Base-by-base conservation (phyloP, 352 stramenopile genomes). In the Thraustotheca clavata region DNA sequence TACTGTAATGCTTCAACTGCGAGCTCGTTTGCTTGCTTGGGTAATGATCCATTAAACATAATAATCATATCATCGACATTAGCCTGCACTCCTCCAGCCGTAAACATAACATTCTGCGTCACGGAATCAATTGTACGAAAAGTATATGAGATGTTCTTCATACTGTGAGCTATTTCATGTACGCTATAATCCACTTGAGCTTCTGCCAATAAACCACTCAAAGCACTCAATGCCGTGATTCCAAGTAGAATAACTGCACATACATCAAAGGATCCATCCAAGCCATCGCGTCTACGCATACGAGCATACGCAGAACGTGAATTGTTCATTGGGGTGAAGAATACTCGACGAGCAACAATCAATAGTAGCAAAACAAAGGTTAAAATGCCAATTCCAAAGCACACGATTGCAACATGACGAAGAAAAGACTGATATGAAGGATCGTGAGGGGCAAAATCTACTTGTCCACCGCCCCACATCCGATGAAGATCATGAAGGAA, bases 401-500 rank as follows among this genome's bases (percentile, higher is more conserved):
- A 92, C 20, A 69, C 76, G 8, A 89, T 74, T n/a, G 88, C 69
- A 31, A 92, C 57, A 52, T 87, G 88, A 55, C 84, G 75, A 43
- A 90, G 72, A 54, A 92, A 86, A 46, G 76, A 60, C 62, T 69
- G 20, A 68, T 92, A 92, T 43, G 60, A 38, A 31, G 70, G 71
- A 48, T 84, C 70, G 22, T 69, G 54, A 46, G 88, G 69, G 47
- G 88, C 55, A 60, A 92, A 92, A 57, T 67, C 46, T 31, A 52
- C 34, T n/a, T 18, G n/a, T 1, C 38, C n/a, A 55, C 60, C 68
- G 54, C 71, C 81, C 32, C 80, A 80, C 50, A 90, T 88, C 71
- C 83, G 79, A 69, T 90, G 88, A 71, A 92, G 88, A 9, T 69
- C 72, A 76, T 92, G 83, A 70, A 92, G 89, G 54, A 92, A 92